A percentile compares a stretch with the other conserved stretches of the same genome.
Evolutionary conservation across 2,329 filamentous ascomycete species (phyloP).

Genomic region (Coniochaeta hoffmannii): DNA sequence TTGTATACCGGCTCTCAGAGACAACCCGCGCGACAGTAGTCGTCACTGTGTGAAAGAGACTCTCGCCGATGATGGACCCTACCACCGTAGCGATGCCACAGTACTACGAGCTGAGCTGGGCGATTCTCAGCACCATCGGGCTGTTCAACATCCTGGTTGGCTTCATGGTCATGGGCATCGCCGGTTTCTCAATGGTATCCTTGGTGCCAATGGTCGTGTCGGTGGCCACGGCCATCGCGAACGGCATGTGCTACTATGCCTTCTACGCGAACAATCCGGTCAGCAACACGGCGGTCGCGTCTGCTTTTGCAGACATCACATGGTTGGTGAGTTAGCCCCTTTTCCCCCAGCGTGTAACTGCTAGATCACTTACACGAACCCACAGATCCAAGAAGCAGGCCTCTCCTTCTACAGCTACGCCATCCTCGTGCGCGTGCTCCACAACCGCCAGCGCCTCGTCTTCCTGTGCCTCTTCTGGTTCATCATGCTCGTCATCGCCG

Average conservation of each 20-base stretch:
- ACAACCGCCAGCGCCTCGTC: conserved; percentile 29
- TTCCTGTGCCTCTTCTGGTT: conserved; percentile 49
- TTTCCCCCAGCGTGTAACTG: neutral
- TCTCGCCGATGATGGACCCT: neutral
- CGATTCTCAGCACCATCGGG: conserved; percentile 36
- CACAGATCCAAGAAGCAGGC: conserved; percentile 35
- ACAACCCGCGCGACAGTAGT: no score
- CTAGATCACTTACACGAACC: neutral
- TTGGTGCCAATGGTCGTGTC: conserved; percentile 32
- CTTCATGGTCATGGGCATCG: conserved; percentile 29
- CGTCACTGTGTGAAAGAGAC: no score
- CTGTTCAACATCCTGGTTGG: conserved; percentile 31
- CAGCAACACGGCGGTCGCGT: conserved; percentile 23
- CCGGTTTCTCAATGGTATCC: conserved; percentile 27
- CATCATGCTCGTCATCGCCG: conserved; percentile 43
- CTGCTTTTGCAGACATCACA: conserved; percentile 28
- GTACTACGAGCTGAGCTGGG: conserved; percentile 36
- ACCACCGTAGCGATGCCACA: conserved; percentile 13
- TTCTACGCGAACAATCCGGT: conserved; percentile 24
- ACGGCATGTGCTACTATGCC: conserved; percentile 35
- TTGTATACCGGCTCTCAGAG: no score
- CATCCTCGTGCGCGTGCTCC: conserved; percentile 43
- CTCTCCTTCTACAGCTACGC: conserved; percentile 43
- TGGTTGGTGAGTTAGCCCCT: conserved; percentile 26
- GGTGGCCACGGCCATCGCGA: conserved; percentile 29